phyloP scores from a whole-genome alignment of 352 stramenopile genomes.

The Phytopythium cucurbitacearum region DNA sequence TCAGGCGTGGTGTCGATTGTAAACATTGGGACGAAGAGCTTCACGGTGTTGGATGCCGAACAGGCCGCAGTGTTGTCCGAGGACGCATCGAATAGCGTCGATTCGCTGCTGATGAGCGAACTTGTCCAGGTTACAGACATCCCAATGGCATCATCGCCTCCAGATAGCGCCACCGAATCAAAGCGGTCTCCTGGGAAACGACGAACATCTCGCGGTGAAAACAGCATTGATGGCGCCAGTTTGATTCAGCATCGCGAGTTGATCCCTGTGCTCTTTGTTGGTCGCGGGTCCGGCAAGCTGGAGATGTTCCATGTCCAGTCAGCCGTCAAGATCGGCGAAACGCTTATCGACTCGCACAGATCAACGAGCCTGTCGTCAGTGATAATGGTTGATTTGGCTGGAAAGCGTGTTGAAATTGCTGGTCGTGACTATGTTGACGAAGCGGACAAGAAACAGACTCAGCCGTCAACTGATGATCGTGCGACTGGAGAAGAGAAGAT shows the following conservation, averaged over 20 bases:
- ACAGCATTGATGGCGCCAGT: slow-evolving; percentile 6
- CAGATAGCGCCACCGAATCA: not conserved
- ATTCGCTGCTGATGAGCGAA: slow-evolving; percentile 62
- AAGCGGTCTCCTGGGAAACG: slow-evolving; percentile 5
- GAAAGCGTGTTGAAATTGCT: slow-evolving; percentile 34
- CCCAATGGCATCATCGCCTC: slow-evolving; percentile 6
- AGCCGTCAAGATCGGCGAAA: slow-evolving; percentile 64
- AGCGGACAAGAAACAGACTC: not conserved
- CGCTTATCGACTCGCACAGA: slow-evolving; percentile 41
- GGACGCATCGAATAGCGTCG: slow-evolving; percentile 48
- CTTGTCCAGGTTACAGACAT: slow-evolving; percentile 62
- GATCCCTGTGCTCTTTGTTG: slow-evolving; percentile 63
- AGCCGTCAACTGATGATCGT: not conserved
- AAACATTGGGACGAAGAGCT: slow-evolving; percentile 38
- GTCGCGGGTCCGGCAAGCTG: slow-evolving; percentile 56
- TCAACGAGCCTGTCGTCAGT: slow-evolving; percentile 42
- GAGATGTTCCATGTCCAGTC: slow-evolving; percentile 76
- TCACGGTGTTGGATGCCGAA: slow-evolving; percentile 59
- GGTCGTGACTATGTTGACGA: not conserved
- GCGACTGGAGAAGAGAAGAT: not conserved
- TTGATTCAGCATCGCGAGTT: slow-evolving; percentile 43
- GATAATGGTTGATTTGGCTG: slow-evolving; percentile 53
- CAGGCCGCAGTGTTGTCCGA: slow-evolving; percentile 14
- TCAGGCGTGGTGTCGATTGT: slow-evolving; percentile 59
- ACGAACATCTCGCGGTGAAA: not conserved